Evolutionary conservation across 257 asterid species (phyloP).

Genomic region (Agastache rugosa): DNA sequence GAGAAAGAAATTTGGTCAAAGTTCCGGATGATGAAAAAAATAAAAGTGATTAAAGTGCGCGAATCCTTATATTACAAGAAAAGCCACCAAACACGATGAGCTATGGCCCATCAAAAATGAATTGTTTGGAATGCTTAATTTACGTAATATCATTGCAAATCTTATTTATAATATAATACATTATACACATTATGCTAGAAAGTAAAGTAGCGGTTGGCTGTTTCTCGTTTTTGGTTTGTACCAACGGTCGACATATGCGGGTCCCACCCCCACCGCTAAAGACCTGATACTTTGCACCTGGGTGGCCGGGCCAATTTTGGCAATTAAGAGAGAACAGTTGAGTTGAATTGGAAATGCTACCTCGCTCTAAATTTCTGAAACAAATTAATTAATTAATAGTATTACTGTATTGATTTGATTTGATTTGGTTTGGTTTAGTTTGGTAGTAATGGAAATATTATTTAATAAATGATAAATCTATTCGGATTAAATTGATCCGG

Average conservation of each 20-base stretch:
- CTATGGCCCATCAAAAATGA: slow-evolving; percentile 5
- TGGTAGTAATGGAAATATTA: too few species aligned
- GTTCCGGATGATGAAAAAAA: slow-evolving; percentile 32
- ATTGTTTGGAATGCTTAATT: slow-evolving; percentile 10
- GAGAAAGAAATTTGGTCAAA: slow-evolving; percentile 46
- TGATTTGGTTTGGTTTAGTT: too few species aligned
- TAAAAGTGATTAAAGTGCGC: slow-evolving; percentile 5
- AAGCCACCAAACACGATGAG: slow-evolving; percentile 45
- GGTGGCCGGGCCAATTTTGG: slow-evolving; percentile 17
- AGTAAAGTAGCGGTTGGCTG: slow-evolving; percentile 45
- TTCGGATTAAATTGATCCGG: too few species aligned
- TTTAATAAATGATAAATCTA: too few species aligned
- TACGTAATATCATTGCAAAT: slow-evolving; percentile 35
- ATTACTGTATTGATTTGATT: too few species aligned
- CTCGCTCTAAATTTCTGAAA: too few species aligned
- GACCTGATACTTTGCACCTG: not conserved
- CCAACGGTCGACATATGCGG: slow-evolving; percentile 51
- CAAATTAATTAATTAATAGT: too few species aligned
- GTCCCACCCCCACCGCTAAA: slow-evolving; percentile 10
- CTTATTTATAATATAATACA: not conserved
- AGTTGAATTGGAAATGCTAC: too few species aligned
- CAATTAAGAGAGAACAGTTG: not conserved
- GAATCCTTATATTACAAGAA: slow-evolving; percentile 58
- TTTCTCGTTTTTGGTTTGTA: slow-evolving; percentile 49
- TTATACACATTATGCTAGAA: not conserved